Evolutionary conservation across 129 eudicot genomes (phyloP), one percentile per base, ranked within the genome.

Genomic region (Oenanthe sinensis): DNA sequence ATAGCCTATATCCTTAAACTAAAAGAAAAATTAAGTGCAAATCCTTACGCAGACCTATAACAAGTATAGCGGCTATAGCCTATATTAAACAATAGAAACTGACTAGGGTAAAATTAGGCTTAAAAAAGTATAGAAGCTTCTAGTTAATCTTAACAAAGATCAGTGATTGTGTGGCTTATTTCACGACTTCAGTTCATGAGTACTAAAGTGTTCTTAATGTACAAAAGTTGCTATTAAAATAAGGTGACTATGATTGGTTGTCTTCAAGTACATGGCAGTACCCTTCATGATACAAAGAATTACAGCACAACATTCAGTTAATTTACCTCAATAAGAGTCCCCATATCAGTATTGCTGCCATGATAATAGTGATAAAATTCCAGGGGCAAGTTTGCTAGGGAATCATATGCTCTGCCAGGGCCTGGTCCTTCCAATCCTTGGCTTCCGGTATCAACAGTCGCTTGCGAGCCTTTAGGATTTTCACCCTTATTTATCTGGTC

Each of bases 331-430:
- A 95, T 91, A 75, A 95, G 91, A 3, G 98, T 95, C 37, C 98
- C 98, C 92, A 90, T 84, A 81, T 95, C 97, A 62, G 96, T 85
- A 81, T 85, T 91, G 84, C 98, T 91, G 26, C 98, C 98, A 85
- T 95, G 93, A 79, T 95, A 95, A 82, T 95, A 95, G 79, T 95
- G 98, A 85, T 95, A 95, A 84, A 91, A 95, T 77, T 95, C 98
- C 78, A 87, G 85, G 46, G 98, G 98, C 69, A 95, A 90, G 76
- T 84, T 91, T 79, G 96, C 86, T 68, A 89, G 88, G 85, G 87
- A 86, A 82, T 89, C 96, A 75, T 87, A 90, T 65, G 82, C 77
- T 48, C 87, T 80, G 72, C 80, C 62, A 55, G 87, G 76, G 69
- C 83, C 78, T 28, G 84, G 71, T 79, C 68, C 85, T 70, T 77